These are phyloP conservation scores for Hymenoscyphus scutula DNA, from an alignment of 2,329 filamentous ascomycete species.

Conservation along the genomic window DNA sequence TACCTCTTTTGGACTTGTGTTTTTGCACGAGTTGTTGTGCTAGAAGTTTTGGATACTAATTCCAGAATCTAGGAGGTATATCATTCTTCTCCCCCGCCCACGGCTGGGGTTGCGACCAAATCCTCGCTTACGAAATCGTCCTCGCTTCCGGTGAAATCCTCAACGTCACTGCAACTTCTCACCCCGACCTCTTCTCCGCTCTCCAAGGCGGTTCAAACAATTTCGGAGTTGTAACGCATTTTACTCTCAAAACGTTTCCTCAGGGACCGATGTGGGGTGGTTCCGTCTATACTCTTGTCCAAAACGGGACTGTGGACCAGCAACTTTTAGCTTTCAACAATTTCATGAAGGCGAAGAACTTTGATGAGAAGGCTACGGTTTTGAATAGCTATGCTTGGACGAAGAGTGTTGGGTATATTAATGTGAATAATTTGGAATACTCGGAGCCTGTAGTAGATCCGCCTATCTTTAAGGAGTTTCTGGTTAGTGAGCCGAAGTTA, in stretches of 20 bases:
- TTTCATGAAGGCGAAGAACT: not conserved
- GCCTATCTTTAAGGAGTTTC: not conserved
- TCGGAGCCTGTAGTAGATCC: not conserved
- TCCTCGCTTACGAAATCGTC: not conserved
- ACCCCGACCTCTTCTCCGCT: not conserved
- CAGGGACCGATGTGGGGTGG: not conserved
- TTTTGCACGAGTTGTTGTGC: too few species aligned
- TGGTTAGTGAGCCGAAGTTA: not conserved
- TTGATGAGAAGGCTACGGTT: not conserved
- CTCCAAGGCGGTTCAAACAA: not conserved
- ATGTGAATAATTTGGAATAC: not conserved
- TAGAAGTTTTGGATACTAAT: too few species aligned
- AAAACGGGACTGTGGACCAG: not conserved
- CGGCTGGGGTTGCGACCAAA: not conserved
- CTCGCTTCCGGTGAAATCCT: not conserved
- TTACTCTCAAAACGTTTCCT: not conserved
- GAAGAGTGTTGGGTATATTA: not conserved
- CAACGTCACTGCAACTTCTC: not conserved
- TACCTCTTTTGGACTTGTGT: not conserved
- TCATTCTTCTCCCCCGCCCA: slow-evolving; percentile 1
- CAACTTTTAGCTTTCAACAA: not conserved
- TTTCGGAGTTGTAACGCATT: not conserved
- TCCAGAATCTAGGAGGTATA: not conserved
- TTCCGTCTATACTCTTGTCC: not conserved
- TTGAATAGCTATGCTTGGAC: not conserved